These are phyloP conservation scores for Candida ponderosae DNA, from an alignment of 805 yeast species.

Conservation along the genomic window DNA sequence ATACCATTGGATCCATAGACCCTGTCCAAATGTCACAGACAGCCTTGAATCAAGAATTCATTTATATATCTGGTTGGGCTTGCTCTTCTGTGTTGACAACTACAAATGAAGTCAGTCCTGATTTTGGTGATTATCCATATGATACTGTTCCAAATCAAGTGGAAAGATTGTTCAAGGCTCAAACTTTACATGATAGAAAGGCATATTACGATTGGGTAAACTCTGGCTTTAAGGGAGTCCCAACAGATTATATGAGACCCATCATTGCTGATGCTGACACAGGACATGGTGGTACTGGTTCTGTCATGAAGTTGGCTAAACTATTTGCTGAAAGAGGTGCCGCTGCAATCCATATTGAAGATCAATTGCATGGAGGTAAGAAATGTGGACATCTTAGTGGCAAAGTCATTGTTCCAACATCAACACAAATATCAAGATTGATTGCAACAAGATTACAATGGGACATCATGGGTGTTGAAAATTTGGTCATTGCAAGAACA, in stretches of 20 bases:
- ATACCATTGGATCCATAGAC: conserved; percentile 54
- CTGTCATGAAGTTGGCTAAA: conserved; percentile 60
- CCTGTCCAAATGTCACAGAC: conserved; percentile 57
- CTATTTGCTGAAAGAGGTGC: conserved; percentile 62
- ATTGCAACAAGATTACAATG: conserved; percentile 54
- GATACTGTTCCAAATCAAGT: conserved; percentile 66
- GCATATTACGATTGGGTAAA: conserved; percentile 32
- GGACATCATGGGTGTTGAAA: conserved; percentile 56
- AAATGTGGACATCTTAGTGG: conserved; percentile 61
- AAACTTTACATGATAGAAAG: conserved; percentile 48
- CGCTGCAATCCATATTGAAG: conserved; percentile 59
- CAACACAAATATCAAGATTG: conserved; percentile 45
- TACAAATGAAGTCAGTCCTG: conserved; percentile 58
- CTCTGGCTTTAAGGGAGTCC: conserved; percentile 9
- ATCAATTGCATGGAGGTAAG: conserved; percentile 58
- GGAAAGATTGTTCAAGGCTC: conserved; percentile 50
- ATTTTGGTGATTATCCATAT: conserved; percentile 63
- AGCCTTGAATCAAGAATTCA: conserved; percentile 41
- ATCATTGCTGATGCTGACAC: conserved; percentile 63
- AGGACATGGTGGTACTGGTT: conserved; percentile 56
- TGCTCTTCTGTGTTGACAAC: conserved; percentile 48
- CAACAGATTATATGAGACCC: conserved; percentile 48
- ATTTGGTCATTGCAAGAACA: conserved; percentile 51
- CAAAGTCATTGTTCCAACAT: conserved; percentile 52
- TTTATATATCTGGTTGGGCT: conserved; percentile 58